Base-by-base conservation (phyloP, 1,139 yeast genomes). In the Suhomyces taliae region DNA sequence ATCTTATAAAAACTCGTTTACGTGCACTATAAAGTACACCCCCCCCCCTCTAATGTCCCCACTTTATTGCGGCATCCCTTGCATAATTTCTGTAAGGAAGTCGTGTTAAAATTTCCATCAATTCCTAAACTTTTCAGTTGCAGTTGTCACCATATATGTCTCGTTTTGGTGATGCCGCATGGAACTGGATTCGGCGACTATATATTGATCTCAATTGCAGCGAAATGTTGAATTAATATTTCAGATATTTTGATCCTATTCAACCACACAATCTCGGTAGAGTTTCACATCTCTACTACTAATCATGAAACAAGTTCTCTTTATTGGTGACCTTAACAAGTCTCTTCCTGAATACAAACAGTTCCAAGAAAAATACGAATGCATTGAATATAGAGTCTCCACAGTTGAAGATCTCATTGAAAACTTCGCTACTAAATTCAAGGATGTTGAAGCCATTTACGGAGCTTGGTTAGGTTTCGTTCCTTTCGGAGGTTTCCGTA, bases 381-480 rank as follows among this genome's bases (percentile, higher is more conserved):
- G 62, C 38, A 43, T 61, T 35, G 48, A 45, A 48, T 57, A 63
- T 51, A 37, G 39, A 10, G 37, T 61, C 41, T 45, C 58, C 36
- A 49, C 62, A 24, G 49, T 46, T 27, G 64, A 61, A n/a, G 53
- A 59, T 41, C 50, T 60, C 37, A 34, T 58, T 24, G 53, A 56
- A n/a, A 77, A 74, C 46, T 70, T 74, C 46, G 49, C 62, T 34
- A 59, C 62, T 8, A 65, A 58, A 40, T 69, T 73, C 44, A 54
- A 55, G n/a, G 70, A 77, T 46, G 65, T 83, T 31, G 70, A 69
- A 32, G 90, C 84, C 7, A 74, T 85, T 31, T 85, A 85, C 70
- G 82, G 80, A 3, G 83, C 86, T 0, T 87, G 88, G 79, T 70
- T 74, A 37, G 83, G 87, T 0, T 76, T 83, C 50, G 58, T 60